phyloP scores from a whole-genome alignment of 1,284 basidiomycete species.

The Apiotrichum siamense region DNA sequence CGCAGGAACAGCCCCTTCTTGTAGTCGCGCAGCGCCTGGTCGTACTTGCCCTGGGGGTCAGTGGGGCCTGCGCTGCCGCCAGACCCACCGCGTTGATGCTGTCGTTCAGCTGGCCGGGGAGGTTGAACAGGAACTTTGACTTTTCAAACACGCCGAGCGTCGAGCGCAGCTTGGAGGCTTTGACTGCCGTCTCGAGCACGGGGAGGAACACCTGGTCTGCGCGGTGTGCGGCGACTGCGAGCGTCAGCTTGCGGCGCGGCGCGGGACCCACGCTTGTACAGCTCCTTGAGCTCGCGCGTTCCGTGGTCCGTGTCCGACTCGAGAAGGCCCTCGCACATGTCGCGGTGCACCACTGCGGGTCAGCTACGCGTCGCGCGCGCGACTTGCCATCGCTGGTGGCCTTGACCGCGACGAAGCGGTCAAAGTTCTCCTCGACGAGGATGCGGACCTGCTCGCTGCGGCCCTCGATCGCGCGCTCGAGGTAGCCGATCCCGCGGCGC shows the following conservation, averaged over 20 bases:
- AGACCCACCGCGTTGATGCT: slow-evolving; percentile 52
- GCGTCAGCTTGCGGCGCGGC: background rate
- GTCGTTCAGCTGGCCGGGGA: slow-evolving; percentile 87
- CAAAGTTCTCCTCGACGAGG: slow-evolving; percentile 96
- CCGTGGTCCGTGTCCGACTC: slow-evolving; percentile 72
- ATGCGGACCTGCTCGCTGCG: slow-evolving; percentile 88
- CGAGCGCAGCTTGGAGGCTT: slow-evolving; percentile 84
- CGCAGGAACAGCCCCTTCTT: slow-evolving; percentile 92
- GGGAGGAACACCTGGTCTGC: slow-evolving; percentile 95
- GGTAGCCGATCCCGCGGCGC: slow-evolving; percentile 62
- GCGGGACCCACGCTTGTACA: slow-evolving; percentile 65
- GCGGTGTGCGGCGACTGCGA: slow-evolving; percentile 66
- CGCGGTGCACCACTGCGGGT: slow-evolving; percentile 72
- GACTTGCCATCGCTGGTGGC: slow-evolving; percentile 81
- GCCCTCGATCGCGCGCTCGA: slow-evolving; percentile 72
- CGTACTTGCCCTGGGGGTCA: slow-evolving; percentile 70
- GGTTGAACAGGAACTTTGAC: slow-evolving; percentile 97
- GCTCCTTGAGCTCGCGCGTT: slow-evolving; percentile 71
- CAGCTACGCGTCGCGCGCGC: background rate
- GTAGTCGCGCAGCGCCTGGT: slow-evolving; percentile 89
- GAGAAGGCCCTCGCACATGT: slow-evolving; percentile 87
- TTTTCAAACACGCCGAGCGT: slow-evolving; percentile 94
- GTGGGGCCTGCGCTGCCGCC: too few relatives aligned
- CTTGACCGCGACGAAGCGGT: slow-evolving; percentile 95
- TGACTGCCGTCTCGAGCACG: slow-evolving; percentile 90